Evolutionary conservation across 176 grass and related monocot genomes (phyloP).

Genomic region (Avena atlantica): DNA sequence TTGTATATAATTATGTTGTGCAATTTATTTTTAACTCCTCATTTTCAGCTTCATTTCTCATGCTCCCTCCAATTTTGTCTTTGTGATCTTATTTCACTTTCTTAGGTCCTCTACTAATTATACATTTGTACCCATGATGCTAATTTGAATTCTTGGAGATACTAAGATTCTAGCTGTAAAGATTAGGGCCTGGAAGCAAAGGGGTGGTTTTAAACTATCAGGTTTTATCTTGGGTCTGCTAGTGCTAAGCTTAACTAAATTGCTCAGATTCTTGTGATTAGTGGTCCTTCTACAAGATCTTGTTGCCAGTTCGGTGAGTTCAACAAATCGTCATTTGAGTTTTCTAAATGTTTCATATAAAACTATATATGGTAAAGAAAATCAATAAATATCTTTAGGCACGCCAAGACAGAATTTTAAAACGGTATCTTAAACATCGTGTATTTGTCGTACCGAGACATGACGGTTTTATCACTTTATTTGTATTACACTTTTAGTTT

Average conservation of each 20-base stretch:
- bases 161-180: not conserved
- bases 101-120: no score
- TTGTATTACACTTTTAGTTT: no score
- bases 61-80: no score
- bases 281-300: not conserved
- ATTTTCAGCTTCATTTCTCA: no score
- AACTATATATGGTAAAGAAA: not conserved
- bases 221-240: not conserved
- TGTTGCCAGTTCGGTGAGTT: not conserved
- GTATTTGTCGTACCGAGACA: not conserved
- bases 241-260: not conserved
- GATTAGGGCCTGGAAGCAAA: not conserved
- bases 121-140: no score
- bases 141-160: not conserved
- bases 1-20: no score
- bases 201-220: no score
- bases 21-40: no score
- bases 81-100: no score
- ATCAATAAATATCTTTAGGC: not conserved
- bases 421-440: not conserved
- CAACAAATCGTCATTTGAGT: not conserved
- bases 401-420: not conserved
- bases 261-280: not conserved
- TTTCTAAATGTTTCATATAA: not conserved
- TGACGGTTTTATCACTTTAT: no score